A percentile compares a stretch with the other conserved stretches of the same genome.
Conservation (phyloP, 2,329 filamentous ascomycete species). For the Hyphodiscus sp. region DNA sequence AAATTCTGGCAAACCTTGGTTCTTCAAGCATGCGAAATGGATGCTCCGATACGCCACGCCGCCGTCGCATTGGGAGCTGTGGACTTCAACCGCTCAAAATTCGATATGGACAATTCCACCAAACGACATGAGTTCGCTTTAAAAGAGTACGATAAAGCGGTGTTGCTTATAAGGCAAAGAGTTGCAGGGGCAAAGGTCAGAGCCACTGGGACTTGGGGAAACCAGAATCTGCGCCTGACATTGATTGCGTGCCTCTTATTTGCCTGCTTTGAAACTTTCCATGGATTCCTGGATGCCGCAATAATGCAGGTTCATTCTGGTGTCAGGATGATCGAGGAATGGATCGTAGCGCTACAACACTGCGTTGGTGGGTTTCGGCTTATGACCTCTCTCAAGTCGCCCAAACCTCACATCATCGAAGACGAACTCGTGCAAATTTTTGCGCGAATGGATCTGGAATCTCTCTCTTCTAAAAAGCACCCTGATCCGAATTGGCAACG, state of each 20-base stretch:
- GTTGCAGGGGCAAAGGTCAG: too few species aligned
- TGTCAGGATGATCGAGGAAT: neutral
- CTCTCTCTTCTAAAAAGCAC: conserved; percentile 29
- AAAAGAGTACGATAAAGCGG: neutral
- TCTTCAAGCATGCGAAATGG: conserved; percentile 3
- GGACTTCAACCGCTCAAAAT: neutral
- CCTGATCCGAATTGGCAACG: neutral
- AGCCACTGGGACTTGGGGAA: neutral
- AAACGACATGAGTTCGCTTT: neutral
- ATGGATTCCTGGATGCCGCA: neutral
- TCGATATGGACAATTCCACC: neutral
- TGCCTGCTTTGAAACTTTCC: neutral
- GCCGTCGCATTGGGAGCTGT: conserved; percentile 7
- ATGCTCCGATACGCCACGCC: conserved; percentile 4
- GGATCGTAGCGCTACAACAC: too few species aligned
- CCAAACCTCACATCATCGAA: conserved; percentile 29
- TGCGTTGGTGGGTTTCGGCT: too few species aligned
- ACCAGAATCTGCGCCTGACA: neutral
- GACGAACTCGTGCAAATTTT: conserved; percentile 55
- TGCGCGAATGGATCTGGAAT: conserved; percentile 52
- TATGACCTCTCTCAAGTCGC: neutral
- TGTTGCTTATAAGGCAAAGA: neutral
- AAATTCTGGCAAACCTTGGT: conserved; percentile 7
- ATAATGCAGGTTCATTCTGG: neutral
- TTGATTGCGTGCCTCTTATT: conserved; percentile 1